Evolutionary conservation across 306 rosid species (phyloP).

Genomic region (Dicorynia guianensis): DNA sequence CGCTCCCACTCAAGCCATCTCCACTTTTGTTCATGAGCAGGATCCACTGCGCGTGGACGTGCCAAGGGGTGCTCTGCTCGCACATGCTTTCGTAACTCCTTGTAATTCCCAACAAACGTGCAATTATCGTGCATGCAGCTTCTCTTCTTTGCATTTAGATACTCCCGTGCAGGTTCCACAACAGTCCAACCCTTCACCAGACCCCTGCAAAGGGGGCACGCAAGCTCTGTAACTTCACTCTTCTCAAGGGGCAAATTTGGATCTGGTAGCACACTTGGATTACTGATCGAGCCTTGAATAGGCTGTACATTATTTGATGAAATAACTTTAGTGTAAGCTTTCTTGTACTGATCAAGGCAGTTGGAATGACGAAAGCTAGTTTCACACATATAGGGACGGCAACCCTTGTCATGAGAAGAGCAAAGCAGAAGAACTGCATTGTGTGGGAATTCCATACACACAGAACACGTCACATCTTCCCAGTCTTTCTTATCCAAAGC

Average conservation of each 20-base stretch:
- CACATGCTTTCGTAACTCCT: slow-evolving; percentile 88
- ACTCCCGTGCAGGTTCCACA: slow-evolving; percentile 88
- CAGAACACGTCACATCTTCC: slow-evolving; percentile 94
- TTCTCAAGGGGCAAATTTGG: slow-evolving; percentile 59
- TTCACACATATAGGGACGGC: slow-evolving; percentile 98
- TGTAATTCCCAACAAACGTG: slow-evolving; percentile 82
- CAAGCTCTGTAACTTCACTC: slow-evolving; percentile 75
- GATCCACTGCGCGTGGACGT: slow-evolving; percentile 89
- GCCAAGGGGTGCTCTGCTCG: slow-evolving; percentile 83
- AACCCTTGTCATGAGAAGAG: slow-evolving; percentile 95
- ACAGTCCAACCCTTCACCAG: slow-evolving; percentile 99
- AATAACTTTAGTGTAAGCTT: slow-evolving; percentile 81
- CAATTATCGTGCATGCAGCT: slow-evolving; percentile 94
- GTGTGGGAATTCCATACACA: slow-evolving; percentile 98
- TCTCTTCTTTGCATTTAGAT: slow-evolving; percentile 83
- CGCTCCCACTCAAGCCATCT: slow-evolving; percentile 94
- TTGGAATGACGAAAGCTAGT: slow-evolving; percentile 93
- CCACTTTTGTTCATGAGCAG: slow-evolving; percentile 89
- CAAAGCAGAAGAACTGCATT: slow-evolving; percentile 97
- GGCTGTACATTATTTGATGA: slow-evolving; percentile 53
- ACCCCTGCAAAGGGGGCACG: slow-evolving; percentile 98
- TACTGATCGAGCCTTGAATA: slow-evolving; percentile 45
- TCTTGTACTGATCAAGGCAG: slow-evolving; percentile 97
- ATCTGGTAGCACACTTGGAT: slow-evolving; percentile 53
- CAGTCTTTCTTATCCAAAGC: slow-evolving; percentile 71